Evolutionary conservation across 2,329 filamentous ascomycete species (phyloP), one percentile per base, ranked within the genome.

Genomic region (Karstenula rhodostoma): DNA sequence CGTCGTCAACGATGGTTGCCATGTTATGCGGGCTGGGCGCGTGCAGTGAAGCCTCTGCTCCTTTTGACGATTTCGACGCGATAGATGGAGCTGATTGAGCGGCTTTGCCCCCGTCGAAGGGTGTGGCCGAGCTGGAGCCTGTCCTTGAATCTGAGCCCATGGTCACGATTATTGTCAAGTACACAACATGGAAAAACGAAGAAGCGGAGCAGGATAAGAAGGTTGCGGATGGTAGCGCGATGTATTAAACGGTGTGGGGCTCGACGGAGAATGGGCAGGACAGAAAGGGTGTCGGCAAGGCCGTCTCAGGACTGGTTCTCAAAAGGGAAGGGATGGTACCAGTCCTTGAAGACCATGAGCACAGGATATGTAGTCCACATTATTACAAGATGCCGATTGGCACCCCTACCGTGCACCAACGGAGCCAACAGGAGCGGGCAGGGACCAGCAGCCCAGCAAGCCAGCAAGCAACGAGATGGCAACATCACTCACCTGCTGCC

Each of bases 1-100:
- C 87, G 54, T 87, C 85, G 67, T 89, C 81, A 40, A 81, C 75
- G 60, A 85, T 84, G n/a, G 78, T 82, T 55, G 81, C 80, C 82
- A 84, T 82, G 35, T 65, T 69, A 32, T 50, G 61, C 56, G 47
- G 64, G 46, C 57, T 53, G 25, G 61, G 64, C 25, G 60, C 60
- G 37, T 63, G 58, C 23, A 56, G 61, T 13, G 65, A 56, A 47
- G 68, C 63, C 37, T 69, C 68, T 49, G 64, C 67, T 32, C 70
- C 58, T 64, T 75, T 76, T 15, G 72, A 71, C 25, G 57, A 61
- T 32, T 62, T 65, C 1, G 73, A 70, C 19, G 48, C 37, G 42
- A 65, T 65, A 1, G 72, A 70, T 22, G 48, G 37, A 27, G 64
- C 64, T 44, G 66, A 63, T 33, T 69, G 65, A 48, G 67, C 55